phyloP scores from a whole-genome alignment of 2,329 filamentous ascomycete species.

The Trichoderma afroharzianum region DNA sequence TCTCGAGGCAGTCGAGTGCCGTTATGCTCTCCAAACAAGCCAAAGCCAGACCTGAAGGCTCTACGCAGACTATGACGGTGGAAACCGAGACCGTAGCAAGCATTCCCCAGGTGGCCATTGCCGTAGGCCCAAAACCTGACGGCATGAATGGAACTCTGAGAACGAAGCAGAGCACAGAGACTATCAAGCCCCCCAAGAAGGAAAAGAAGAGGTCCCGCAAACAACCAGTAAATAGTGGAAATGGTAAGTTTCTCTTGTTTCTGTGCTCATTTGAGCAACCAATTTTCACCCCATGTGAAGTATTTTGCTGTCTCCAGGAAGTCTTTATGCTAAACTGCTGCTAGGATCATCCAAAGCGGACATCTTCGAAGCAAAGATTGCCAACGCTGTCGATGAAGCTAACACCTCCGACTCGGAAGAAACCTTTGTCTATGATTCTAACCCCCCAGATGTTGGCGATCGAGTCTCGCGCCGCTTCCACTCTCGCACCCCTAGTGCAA shows the following conservation, averaged over 20 bases:
- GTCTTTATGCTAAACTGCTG: neutral
- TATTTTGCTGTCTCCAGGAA: neutral
- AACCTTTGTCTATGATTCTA: conserved; percentile 98
- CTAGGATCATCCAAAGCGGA: conserved; percentile 91
- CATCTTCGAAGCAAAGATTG: conserved; percentile 95
- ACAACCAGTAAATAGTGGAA: conserved; percentile 67
- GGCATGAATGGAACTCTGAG: conserved; percentile 70
- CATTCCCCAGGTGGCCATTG: conserved; percentile 77
- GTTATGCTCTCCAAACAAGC: conserved; percentile 58
- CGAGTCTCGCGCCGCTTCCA: conserved; percentile 70
- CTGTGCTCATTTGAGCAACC: neutral
- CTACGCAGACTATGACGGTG: conserved; percentile 87
- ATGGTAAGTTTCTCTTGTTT: conserved; percentile 55
- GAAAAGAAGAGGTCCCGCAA: conserved; percentile 86
- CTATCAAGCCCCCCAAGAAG: conserved; percentile 89
- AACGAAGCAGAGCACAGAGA: conserved; percentile 88
- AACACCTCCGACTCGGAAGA: conserved; percentile 97
- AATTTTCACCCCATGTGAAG: neutral
- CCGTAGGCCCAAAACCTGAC: conserved; percentile 59
- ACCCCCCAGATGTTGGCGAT: conserved; percentile 68
- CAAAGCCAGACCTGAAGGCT: conserved; percentile 73
- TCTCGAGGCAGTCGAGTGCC: conserved; percentile 61
- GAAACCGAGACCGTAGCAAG: conserved; percentile 95
- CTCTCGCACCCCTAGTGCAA: conserved; percentile 90
- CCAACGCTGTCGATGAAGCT: conserved; percentile 90